Evolutionary conservation across 2,329 filamentous ascomycete species (phyloP), one percentile per base, ranked within the genome.

Genomic region (Hymenotorrendiella dingleyae): DNA sequence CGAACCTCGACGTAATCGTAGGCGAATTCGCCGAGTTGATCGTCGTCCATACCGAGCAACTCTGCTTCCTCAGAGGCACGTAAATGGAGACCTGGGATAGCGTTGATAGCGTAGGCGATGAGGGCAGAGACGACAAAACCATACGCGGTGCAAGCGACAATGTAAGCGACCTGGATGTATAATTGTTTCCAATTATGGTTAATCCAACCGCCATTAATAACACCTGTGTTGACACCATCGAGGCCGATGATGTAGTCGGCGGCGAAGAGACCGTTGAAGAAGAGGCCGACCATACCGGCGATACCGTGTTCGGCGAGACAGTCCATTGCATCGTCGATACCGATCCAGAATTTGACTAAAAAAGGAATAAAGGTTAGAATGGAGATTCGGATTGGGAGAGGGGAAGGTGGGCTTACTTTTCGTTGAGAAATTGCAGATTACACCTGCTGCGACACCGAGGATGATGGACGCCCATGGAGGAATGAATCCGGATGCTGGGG

Each of bases 1-100:
- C 86, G 83, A 46, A 91, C 85, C 73, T 93, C 86, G 53, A 93
- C 86, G 64, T 91, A 93, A 64, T 93, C 86, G 71, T 91, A 91
- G 10, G 86, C 86, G 62, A 91, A 93, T 67, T 93, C 86, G 65
- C 86, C 86, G 55, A 91, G 84, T 68, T 93, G 86, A 67, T 91
- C 86, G 61, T 91, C 86, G 59, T 93, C 86, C 84, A 91, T 90
- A 54, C 86, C 86, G 43, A 91, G 78, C 10, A 91, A 78, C 66
- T 93, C 86, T 19, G 86, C 86, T 65, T 90, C 83, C 59, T 89
- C 84, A 20, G 78, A 83, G 7, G 86, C 85, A 45, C 86, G 84
- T 34, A 93, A 82, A 62, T 88, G 78, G 16, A 93, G 76, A 35
- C 86, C 86, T 20, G 86, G 86, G 17, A 89, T 72, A 50, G 80